Evolutionary conservation across 345 rosid genomes (phyloP).

Genomic region (Populus alba): DNA sequence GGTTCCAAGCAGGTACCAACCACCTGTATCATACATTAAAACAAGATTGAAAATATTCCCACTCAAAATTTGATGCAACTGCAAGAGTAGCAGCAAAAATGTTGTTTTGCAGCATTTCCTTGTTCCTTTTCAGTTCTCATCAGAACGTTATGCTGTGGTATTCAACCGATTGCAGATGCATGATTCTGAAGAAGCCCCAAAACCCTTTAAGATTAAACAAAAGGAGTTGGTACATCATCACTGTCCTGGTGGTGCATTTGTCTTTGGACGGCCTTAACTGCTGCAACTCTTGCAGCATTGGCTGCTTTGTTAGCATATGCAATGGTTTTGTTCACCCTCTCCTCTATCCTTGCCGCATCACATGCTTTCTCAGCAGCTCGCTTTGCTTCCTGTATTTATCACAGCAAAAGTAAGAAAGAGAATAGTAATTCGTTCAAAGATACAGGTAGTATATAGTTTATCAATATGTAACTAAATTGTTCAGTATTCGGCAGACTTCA

Average conservation of each 20-base stretch:
- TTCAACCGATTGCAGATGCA: not conserved
- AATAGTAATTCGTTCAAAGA: not conserved
- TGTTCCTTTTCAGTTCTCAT: not conserved
- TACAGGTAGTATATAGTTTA: not conserved
- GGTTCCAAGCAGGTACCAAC: slow-evolving; percentile 13
- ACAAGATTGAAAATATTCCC: not conserved
- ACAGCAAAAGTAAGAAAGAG: slow-evolving; percentile 3
- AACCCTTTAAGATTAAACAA: slow-evolving; percentile 8
- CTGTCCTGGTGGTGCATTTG: slow-evolving; percentile 37
- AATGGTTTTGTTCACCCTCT: slow-evolving; percentile 63
- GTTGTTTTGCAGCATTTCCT: not conserved
- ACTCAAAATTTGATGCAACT: not conserved
- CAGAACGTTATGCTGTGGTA: no score
- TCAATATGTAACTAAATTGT: not conserved
- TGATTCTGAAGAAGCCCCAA: not conserved
- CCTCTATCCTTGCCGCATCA: slow-evolving; percentile 51
- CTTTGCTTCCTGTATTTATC: slow-evolving; percentile 59
- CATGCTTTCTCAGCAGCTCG: slow-evolving; percentile 60
- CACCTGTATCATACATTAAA: not conserved
- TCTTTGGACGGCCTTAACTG: slow-evolving; percentile 74
- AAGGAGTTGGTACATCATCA: slow-evolving; percentile 19
- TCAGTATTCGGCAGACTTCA: not conserved
- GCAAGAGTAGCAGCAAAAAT: not conserved
- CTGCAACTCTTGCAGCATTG: slow-evolving; percentile 80
- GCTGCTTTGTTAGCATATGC: slow-evolving; percentile 76